Evolutionary conservation across 2,329 filamentous ascomycete species (phyloP).

Genomic region (Cucurbitaria berberidis): DNA sequence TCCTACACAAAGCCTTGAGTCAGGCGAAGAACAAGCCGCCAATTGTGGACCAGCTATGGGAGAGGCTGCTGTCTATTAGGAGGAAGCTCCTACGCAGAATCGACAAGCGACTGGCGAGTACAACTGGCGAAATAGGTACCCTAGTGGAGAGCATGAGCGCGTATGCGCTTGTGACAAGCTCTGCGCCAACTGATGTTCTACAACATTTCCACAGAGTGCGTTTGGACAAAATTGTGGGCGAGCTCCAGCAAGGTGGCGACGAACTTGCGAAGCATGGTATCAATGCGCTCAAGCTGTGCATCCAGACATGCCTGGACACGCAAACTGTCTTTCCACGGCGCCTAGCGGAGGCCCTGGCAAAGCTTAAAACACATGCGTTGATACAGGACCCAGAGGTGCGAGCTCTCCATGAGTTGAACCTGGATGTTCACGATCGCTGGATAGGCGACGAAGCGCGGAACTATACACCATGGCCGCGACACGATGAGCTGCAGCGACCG

Average conservation of each 20-base stretch:
- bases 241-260: constrained; percentile 60
- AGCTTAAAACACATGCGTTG: constrained; percentile 72
- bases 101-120: constrained; percentile 58
- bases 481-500: constrained; percentile 66
- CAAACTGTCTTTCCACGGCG: constrained; percentile 76
- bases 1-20: constrained; percentile 75
- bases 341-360: constrained; percentile 71
- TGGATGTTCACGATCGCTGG: constrained; percentile 81
- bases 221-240: constrained; percentile 68
- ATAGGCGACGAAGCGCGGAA: constrained; percentile 81
- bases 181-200: constrained; percentile 78
- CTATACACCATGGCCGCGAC: constrained; percentile 85
- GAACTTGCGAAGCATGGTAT: constrained; percentile 62
- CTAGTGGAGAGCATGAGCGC: constrained; percentile 79
- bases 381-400: constrained; percentile 73
- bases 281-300: constrained; percentile 73
- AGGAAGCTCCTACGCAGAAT: constrained; percentile 69
- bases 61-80: constrained; percentile 67
- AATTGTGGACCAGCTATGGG: constrained; percentile 68
- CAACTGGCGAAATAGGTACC: constrained; percentile 47
- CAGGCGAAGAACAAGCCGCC: constrained; percentile 56
- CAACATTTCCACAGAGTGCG: constrained; percentile 78
- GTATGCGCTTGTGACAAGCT: constrained; percentile 81
- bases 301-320: constrained; percentile 77
- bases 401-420: constrained; percentile 70